Evolutionary conservation across 2,329 filamentous ascomycete species (phyloP).

Genomic region (Sporothrix pallida): DNA sequence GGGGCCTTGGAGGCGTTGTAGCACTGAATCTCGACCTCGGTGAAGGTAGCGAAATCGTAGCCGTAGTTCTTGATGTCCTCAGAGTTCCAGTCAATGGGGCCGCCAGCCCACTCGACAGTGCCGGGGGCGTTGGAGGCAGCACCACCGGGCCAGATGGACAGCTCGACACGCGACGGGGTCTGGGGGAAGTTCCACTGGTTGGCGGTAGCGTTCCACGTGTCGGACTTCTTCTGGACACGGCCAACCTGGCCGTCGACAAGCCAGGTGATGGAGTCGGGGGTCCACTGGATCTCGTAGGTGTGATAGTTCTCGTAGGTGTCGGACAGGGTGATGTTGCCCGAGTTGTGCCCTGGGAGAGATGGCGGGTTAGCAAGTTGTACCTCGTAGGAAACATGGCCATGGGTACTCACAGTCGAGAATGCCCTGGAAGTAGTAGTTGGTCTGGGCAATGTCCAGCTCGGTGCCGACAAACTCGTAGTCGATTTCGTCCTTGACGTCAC

Average conservation of each 20-base stretch:
- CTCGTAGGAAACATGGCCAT: no score
- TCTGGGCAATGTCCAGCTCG: slow-evolving; percentile 78
- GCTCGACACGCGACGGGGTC: slow-evolving; percentile 85
- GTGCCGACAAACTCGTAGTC: slow-evolving; percentile 93
- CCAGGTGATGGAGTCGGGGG: slow-evolving; percentile 85
- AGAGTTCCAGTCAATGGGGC: slow-evolving; percentile 83
- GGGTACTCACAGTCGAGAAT: slow-evolving; percentile 70
- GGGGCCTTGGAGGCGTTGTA: slow-evolving; percentile 68
- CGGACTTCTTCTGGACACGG: slow-evolving; percentile 73
- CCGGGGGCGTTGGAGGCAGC: slow-evolving; percentile 77
- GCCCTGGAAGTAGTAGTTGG: slow-evolving; percentile 97
- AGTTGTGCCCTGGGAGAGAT: slow-evolving; percentile 58
- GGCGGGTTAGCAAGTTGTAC: no score
- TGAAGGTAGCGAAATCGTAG: slow-evolving; percentile 86
- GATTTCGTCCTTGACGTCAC: slow-evolving; percentile 96
- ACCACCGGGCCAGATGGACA: slow-evolving; percentile 96
- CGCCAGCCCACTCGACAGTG: slow-evolving; percentile 91
- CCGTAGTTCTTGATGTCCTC: slow-evolving; percentile 78
- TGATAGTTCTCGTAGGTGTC: slow-evolving; percentile 82
- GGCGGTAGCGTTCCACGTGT: slow-evolving; percentile 84
- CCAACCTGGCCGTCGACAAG: slow-evolving; percentile 79
- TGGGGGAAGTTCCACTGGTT: slow-evolving; percentile 89
- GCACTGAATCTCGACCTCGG: slow-evolving; percentile 82
- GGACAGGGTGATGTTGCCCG: slow-evolving; percentile 68
- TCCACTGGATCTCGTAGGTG: slow-evolving; percentile 93